Evolutionary conservation across 257 asterid species (phyloP).

Genomic region (Nicotiana undulata): DNA sequence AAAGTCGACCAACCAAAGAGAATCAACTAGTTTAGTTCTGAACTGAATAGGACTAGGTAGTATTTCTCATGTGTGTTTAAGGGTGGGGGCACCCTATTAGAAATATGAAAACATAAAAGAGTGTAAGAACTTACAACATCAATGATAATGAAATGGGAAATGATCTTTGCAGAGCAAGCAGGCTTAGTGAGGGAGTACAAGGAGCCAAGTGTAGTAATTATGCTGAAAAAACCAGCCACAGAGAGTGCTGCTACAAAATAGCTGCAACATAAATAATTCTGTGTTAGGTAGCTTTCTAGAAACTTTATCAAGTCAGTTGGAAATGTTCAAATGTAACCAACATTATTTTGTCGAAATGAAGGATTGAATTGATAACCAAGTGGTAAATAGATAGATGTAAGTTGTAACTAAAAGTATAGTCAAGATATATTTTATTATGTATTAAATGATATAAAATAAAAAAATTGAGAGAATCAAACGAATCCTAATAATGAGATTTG

Average conservation of each 20-base stretch:
- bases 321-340: background rate
- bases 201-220: slow-evolving; percentile 25
- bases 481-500: background rate
- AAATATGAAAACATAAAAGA: background rate
- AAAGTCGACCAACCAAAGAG: too few relatives aligned
- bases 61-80: background rate
- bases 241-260: slow-evolving; percentile 38
- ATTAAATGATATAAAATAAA: background rate
- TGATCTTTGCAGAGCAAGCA: slow-evolving; percentile 13
- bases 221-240: slow-evolving; percentile 29
- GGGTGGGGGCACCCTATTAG: background rate
- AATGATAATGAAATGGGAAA: slow-evolving; percentile 29
- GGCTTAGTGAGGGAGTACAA: slow-evolving; percentile 29
- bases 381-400: background rate
- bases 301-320: background rate
- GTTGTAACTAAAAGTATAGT: background rate
- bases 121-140: slow-evolving; percentile 34
- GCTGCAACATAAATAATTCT: slow-evolving; percentile 20
- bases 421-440: background rate
- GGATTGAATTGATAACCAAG: background rate
- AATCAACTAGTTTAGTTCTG: too few relatives aligned
- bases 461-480: background rate
- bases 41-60: background rate
- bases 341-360: background rate
- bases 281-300: background rate